These are phyloP conservation scores for Cercis canadensis DNA, from an alignment of 306 rosid genomes.

Conservation along the genomic window DNA sequence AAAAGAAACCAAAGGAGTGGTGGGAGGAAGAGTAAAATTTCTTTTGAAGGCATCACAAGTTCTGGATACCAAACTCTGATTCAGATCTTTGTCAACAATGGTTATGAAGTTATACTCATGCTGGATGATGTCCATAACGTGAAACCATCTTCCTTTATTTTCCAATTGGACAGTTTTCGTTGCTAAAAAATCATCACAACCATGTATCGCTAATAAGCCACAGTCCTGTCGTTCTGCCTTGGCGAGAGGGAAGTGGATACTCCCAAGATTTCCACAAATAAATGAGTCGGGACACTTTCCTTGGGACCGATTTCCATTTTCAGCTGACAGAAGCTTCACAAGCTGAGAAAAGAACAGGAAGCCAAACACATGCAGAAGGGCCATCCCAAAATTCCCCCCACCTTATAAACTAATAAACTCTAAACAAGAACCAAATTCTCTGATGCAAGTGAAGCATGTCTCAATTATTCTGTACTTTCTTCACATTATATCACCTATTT, in stretches of 20 bases:
- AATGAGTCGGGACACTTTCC: not conserved
- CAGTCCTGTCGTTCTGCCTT: conserved; percentile 3
- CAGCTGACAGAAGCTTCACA: not conserved
- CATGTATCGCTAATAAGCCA: conserved; percentile 12
- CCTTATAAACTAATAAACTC: too few relatives aligned
- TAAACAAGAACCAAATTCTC: too few relatives aligned
- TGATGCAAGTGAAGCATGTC: too few relatives aligned
- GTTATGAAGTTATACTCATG: not conserved
- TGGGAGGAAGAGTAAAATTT: not conserved
- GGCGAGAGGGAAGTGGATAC: conserved; percentile 17
- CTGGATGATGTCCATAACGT: not conserved
- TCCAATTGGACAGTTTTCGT: not conserved
- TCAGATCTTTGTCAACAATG: not conserved
- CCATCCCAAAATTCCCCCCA: too few relatives aligned
- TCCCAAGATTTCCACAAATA: conserved; percentile 12
- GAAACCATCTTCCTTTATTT: not conserved
- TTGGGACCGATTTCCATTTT: rapidly evolving
- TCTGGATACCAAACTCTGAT: not conserved
- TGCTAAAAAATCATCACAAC: not conserved
- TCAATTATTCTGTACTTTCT: too few relatives aligned
- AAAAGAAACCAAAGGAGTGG: conserved; percentile 10
- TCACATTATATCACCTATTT: too few relatives aligned
- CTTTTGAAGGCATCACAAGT: not conserved
- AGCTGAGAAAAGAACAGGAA: not conserved
- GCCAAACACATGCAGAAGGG: not conserved